Percentiles rank a stretch among this genome's conserved stretches.
Evolutionary conservation across 169 alveolate species (phyloP).

Genomic region (Amoebophrya sp.): DNA sequence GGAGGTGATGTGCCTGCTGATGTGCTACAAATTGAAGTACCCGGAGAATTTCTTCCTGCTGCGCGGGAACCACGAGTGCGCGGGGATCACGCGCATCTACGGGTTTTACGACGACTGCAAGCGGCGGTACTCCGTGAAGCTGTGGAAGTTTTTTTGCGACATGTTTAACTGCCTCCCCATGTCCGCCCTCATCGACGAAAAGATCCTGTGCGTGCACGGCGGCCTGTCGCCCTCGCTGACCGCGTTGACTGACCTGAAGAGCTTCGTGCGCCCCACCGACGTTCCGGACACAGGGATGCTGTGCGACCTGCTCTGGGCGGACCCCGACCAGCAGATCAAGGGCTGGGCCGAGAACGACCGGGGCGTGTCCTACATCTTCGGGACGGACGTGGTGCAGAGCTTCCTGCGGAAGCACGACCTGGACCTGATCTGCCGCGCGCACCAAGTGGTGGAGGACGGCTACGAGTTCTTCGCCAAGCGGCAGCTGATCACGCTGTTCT

Average conservation of each 20-base stretch:
- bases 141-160: conserved; percentile 97
- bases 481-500: conserved; percentile 58
- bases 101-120: conserved; percentile 99
- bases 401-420: conserved; percentile 49
- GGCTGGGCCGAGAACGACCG: conserved; percentile 69
- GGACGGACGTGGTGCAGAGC: conserved; percentile 51
- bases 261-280: conserved; percentile 93
- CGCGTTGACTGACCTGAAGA: conserved; percentile 80
- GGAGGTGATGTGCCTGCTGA: conserved; percentile 88
- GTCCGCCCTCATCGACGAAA: conserved; percentile 96
- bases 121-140: conserved; percentile 88
- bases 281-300: conserved; percentile 91
- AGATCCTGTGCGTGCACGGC: conserved; percentile 97
- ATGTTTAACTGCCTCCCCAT: conserved; percentile 97
- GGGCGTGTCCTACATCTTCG: conserved; percentile 58
- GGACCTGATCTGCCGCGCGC: conserved; percentile 66
- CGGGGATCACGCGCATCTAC: conserved; percentile 94
- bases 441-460: conserved; percentile 74
- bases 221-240: conserved; percentile 96
- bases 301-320: conserved; percentile 64
- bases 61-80: conserved; percentile 98
- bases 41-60: conserved; percentile 91
- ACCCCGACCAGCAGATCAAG: conserved; percentile 40
- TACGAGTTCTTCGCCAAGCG: conserved; percentile 73
- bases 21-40: conserved; percentile 93